Conservation (phyloP, 2,329 filamentous ascomycete genomes). For the Penicillium corylophilum region DNA sequence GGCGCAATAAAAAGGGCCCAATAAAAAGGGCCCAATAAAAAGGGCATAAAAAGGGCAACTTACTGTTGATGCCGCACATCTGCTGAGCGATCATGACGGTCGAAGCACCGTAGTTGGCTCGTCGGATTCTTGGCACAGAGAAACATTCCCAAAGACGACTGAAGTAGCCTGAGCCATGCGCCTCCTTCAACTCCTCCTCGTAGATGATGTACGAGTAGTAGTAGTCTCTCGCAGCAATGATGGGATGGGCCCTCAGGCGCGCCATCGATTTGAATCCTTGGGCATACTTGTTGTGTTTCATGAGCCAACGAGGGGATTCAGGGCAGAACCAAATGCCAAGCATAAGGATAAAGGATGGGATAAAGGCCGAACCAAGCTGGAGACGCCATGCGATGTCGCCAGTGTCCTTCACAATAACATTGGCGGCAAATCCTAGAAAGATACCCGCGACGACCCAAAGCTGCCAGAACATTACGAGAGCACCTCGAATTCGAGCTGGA, state of each 20-base stretch:
- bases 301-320: conserved; percentile 29
- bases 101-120: conserved; percentile 71
- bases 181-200: conserved; percentile 43
- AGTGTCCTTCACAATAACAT: conserved; percentile 60
- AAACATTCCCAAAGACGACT: conserved; percentile 56
- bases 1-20: background rate
- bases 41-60: background rate
- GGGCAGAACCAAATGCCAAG: conserved; percentile 27
- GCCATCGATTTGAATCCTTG: conserved; percentile 19
- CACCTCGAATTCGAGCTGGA: conserved; percentile 54
- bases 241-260: conserved; percentile 21
- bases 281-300: conserved; percentile 17
- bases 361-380: conserved; percentile 62
- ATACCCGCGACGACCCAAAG: conserved; percentile 51
- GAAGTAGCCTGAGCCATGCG: conserved; percentile 54
- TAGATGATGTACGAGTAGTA: conserved; percentile 59
- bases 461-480: conserved; percentile 56
- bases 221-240: conserved; percentile 57
- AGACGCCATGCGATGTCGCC: conserved; percentile 61
- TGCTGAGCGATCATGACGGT: conserved; percentile 77
- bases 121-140: conserved; percentile 45
- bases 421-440: conserved; percentile 64
- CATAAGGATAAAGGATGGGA: conserved; percentile 59
- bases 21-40: too few species aligned
- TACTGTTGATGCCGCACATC: conserved; percentile 56